Evolutionary conservation across 2,329 filamentous ascomycete species (phyloP), one percentile per base, ranked within the genome.

Genomic region (Sphaerulina musiva): DNA sequence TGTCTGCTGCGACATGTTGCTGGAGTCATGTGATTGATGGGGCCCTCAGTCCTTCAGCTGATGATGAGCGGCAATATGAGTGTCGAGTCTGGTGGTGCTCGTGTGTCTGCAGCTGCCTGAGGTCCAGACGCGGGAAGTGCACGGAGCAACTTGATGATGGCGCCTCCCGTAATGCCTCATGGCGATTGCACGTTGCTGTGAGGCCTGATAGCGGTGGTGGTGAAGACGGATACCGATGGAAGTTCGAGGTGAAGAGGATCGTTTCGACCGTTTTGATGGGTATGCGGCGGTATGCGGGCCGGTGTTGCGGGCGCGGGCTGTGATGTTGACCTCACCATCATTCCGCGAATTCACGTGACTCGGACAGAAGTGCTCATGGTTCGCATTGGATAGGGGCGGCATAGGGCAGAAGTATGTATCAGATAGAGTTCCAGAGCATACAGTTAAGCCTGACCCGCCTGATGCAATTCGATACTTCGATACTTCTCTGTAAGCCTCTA

Each of bases 1-100:
- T 47, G 56, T 55, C 34, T 56, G 49, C 11, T 60, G 56, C 43
- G 61, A 54, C 59, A 63, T 63, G 51, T 31, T 57, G 51, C 14
- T 17, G 39, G 39, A 49, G 54, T 57, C 57, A 60, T 60, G 54
- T 57, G 53, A 36, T 39, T 36, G 44, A 42, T 38, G 34, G 45
- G 34, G 48, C 5, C 34, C 9, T 36, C 6, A 9, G 34, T 38
- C 10, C 34, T 38, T 6, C 4, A 6, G 6, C 14, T 17, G 14
- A 29, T 2, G 26, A 29, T 9, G 34, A 38, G 20, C 20, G 32
- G 32, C 12, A 11, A 11, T 38, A n/a, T 38, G 34, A 38, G 10
- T 38, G 34, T 38, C 10, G 10, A 38, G 32, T 36, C 20, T 36
- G 8, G 8, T 36, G 32, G 8, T 36, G 4, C 32, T 36, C 8